A percentile compares a stretch with the other conserved stretches of the same genome.
phyloP scores from a whole-genome alignment of 2,329 filamentous ascomycete species.

The Huntiella omanensis region DNA sequence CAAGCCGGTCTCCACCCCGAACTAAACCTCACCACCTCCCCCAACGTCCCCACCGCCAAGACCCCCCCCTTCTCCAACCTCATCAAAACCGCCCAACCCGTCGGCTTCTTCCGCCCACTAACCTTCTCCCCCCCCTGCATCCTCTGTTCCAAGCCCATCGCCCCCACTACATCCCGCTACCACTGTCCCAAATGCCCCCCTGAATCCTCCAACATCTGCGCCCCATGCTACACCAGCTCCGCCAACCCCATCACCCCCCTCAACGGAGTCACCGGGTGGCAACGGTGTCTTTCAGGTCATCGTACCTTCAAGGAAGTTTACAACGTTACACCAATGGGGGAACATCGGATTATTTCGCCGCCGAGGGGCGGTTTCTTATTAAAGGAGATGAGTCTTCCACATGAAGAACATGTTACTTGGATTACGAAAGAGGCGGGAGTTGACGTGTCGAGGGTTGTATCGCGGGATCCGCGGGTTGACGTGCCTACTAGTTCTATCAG shows the following conservation, averaged over 20 bases:
- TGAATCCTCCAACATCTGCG: constrained; percentile 81
- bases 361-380: constrained; percentile 61
- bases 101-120: constrained; percentile 44
- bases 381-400: constrained; percentile 17
- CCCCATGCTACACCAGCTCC: constrained; percentile 53
- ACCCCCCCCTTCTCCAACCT: neutral
- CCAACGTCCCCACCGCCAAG: neutral
- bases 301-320: constrained; percentile 71
- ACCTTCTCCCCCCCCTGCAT: constrained; percentile 63
- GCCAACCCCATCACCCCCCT: constrained; percentile 47
- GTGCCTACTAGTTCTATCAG: neutral
- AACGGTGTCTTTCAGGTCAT: constrained; percentile 61
- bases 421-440: constrained; percentile 2
- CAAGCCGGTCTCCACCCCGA: constrained; percentile 17
- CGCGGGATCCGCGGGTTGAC: constrained; percentile 28
- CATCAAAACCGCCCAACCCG: constrained; percentile 18
- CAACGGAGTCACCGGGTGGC: constrained; percentile 67
- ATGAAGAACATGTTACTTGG: constrained; percentile 3
- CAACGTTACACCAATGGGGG: constrained; percentile 45
- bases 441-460: constrained; percentile 1
- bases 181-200: constrained; percentile 57
- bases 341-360: constrained; percentile 48
- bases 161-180: constrained; percentile 48
- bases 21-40: neutral
- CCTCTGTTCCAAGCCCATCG: constrained; percentile 54